Conservation (phyloP, 2,329 filamentous ascomycete species). For the Colletotrichum sp. region DNA sequence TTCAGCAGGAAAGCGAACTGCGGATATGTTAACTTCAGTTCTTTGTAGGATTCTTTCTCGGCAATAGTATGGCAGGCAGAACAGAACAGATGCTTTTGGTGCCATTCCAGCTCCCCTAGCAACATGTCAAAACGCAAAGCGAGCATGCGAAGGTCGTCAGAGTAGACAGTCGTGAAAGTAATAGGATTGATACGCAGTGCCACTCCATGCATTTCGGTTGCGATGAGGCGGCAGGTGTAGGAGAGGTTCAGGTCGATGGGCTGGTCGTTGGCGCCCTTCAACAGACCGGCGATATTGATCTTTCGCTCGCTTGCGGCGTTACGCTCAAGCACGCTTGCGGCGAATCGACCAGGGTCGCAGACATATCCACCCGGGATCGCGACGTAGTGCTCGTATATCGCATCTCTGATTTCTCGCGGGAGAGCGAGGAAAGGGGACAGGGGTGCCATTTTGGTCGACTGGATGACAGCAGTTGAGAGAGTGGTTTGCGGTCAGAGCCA, state of each 20-base stretch:
- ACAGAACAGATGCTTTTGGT: too few species aligned
- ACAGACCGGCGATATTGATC: background rate
- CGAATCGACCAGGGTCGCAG: background rate
- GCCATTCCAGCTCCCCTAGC: fast-evolving
- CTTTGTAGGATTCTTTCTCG: too few species aligned
- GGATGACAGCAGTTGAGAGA: background rate
- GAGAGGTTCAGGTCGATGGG: background rate
- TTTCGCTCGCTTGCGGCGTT: background rate
- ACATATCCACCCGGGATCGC: background rate
- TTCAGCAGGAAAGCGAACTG: too few species aligned
- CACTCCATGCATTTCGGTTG: background rate
- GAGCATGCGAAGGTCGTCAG: background rate
- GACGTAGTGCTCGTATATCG: background rate
- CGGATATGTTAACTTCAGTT: too few species aligned
- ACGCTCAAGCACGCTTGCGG: background rate
- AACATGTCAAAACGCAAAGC: background rate
- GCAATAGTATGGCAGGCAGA: too few species aligned
- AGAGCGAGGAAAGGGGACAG: background rate
- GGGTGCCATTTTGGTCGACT: background rate
- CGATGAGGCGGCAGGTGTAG: background rate
- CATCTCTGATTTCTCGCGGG: background rate
- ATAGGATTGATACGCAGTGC: background rate
- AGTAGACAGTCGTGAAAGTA: background rate
- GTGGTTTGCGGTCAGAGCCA: background rate
- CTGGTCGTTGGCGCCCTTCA: background rate